Evolutionary conservation across 345 rosid species (phyloP), one percentile per base, ranked within the genome.

Genomic region (Rhizophora mangle): DNA sequence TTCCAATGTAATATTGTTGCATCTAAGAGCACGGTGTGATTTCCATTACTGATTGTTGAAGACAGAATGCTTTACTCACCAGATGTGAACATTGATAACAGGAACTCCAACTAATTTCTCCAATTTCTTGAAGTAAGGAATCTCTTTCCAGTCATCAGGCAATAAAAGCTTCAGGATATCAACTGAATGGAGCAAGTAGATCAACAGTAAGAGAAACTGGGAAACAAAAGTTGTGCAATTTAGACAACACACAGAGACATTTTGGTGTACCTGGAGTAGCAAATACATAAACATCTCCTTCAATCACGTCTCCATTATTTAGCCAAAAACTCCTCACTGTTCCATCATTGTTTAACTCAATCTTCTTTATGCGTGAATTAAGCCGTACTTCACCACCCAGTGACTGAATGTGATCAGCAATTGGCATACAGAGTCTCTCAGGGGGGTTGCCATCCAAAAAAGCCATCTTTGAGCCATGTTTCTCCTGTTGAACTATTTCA

Each of bases 401-500:
- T 57, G 96, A 89, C 27, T 73, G 81, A 69, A 93, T 84, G 79
- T 89, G 96, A 65, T 91, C 83, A 65, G 82, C 91, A 21, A 91
- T 75, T 6, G 98, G 98, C 90, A 79, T 81, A 79, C 97, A 91
- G 49, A 90, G 98, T 76, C 98, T 88, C 83, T 94, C 96, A 0
- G 96, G 96, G 53, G 97, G 98, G 72, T 87, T 94, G 60, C 96
- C 97, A 86, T 94, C 97, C 78, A 94, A 86, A 77, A 94, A 94
- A 59, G 97, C 98, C 93, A 94, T 91, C 82, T 94, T 94, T 19
- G 97, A 94, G 65, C 98, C 98, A 81, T 94, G 87, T 71, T 94
- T 94, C 81, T 91, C 97, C 97, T 93, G 87, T 83, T 62, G 68
- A 65, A 43, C 9, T 18, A 72, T 36, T 22, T 60, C 47, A 46